A percentile compares a stretch with the other conserved stretches of the same genome.
phyloP scores from a whole-genome alignment of 1,139 yeast genomes.

The Pichia cactophila region DNA sequence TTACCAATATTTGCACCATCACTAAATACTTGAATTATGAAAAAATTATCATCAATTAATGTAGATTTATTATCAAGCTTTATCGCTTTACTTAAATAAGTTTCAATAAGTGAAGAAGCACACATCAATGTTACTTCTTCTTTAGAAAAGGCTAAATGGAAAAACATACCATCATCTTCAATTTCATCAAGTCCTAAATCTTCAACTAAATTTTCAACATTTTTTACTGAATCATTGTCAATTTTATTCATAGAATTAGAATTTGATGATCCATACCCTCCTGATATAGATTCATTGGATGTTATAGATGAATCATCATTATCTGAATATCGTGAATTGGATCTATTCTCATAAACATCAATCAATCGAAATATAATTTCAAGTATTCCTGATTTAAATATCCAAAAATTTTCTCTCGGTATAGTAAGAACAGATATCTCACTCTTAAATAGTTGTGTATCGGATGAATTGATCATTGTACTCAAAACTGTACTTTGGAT shows the following conservation, averaged over 20 bases:
- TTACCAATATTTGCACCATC: constrained; percentile 53
- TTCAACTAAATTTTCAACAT: constrained; percentile 1
- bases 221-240: constrained; percentile 2
- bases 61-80: constrained; percentile 19
- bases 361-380: constrained; percentile 30
- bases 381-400: constrained; percentile 41
- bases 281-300: not conserved
- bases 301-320: constrained; percentile 7
- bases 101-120: constrained; percentile 24
- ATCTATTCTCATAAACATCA: constrained; percentile 17
- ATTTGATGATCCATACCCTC: not conserved
- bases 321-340: constrained; percentile 15
- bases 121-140: constrained; percentile 47
- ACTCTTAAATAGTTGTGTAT: constrained; percentile 40
- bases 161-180: constrained; percentile 32
- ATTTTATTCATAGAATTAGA: not conserved
- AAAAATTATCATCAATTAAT: constrained; percentile 40
- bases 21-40: constrained; percentile 53
- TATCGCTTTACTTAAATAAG: constrained; percentile 19
- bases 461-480: constrained; percentile 29
- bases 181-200: not conserved
- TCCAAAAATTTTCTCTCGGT: constrained; percentile 43
- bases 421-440: constrained; percentile 41
- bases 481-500: too few species aligned
- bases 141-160: constrained; percentile 49